Base-by-base conservation (phyloP, 2,329 filamentous ascomycete genomes). In the Phyllosticta ampelicida region DNA sequence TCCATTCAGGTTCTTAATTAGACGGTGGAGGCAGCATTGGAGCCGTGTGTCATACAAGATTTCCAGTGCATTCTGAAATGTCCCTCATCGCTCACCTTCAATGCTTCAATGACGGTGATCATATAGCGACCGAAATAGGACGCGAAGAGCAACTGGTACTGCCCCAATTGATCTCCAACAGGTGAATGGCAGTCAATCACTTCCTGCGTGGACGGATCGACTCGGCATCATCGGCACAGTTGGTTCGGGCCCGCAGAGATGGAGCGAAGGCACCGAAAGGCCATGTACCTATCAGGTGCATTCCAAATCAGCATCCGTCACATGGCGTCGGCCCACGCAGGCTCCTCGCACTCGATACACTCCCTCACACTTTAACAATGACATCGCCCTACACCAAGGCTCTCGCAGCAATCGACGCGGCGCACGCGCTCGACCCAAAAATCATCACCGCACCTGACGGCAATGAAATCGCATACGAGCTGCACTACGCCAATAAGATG, bases 401-500 rank as follows among this genome's bases (percentile, higher is more conserved):
- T 23, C 75, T 90, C 48, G 70, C 77, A 44, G 78, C 84, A 63
- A 91, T 95, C 67, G 89, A 94, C 74, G 79, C 80, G 57, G 89
- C 86, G 0, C 87, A 90, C 72, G 74, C 81, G 58, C 72, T 80
- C 62, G 87, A 90, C 69, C 86, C 87, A 3, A 86, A 76, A 66
- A 78, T 77, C 60, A 71, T 77, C 54, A 76, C 73, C 16, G 69
- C 75, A 26, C 66, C 75, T 59, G 72, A 77, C 56, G 73, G 69
- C 60, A 67, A 71, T 30, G 65, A 73, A 55, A 65, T 84, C 1
- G 86, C 89, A 0, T 90, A 89, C 72, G 90, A 95, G 73, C 83
- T 92, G 1, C 84, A 90, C 74, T 95, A 95, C 69, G 88, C 89
- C 6, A 78, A 80, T 54, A 84, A 89, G 71, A 91, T 91, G 86